Evolutionary conservation across 2,329 filamentous ascomycete genomes (phyloP).

Genomic region (Zalaria sp.): DNA sequence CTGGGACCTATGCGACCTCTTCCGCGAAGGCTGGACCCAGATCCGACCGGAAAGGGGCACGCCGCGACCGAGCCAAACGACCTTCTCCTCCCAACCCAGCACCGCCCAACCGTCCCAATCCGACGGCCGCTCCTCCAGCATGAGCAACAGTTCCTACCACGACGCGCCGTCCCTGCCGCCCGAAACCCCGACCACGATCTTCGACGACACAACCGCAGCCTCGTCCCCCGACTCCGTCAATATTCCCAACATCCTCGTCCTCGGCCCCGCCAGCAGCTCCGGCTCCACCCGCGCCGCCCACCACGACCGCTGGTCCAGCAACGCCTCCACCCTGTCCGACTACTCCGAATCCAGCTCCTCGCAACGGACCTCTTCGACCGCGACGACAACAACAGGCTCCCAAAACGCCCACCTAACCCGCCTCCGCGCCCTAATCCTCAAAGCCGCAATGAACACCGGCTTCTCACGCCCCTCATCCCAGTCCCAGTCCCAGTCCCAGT

Average conservation of each 20-base stretch:
- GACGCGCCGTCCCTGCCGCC: conserved; percentile 39
- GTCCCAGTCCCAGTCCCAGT: conserved; percentile 10
- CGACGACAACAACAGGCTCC: conserved; percentile 47
- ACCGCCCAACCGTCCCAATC: conserved; percentile 8
- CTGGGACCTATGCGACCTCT: conserved; percentile 89
- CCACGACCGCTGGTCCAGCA: conserved; percentile 68
- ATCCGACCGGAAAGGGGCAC: conserved; percentile 75
- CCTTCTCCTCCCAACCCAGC: conserved; percentile 32
- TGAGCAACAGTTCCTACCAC: conserved; percentile 29
- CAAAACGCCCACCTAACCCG: conserved; percentile 68
- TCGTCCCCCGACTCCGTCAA: conserved; percentile 59
- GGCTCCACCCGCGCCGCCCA: conserved; percentile 26
- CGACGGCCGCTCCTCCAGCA: conserved; percentile 31
- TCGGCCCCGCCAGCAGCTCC: conserved; percentile 50
- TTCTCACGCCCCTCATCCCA: conserved; percentile 48
- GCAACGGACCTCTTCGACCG: conserved; percentile 57
- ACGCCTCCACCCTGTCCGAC: conserved; percentile 57
- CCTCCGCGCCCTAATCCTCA: conserved; percentile 66
- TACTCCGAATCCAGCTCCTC: conserved; percentile 53
- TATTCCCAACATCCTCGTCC: conserved; percentile 75
- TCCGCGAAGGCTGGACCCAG: conserved; percentile 83
- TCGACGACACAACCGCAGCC: conserved; percentile 64
- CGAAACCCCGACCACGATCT: conserved; percentile 89
- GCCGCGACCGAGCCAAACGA: conserved; percentile 65
- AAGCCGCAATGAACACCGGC: conserved; percentile 74